Evolutionary conservation across 306 rosid species (phyloP).

Genomic region (Trichosanthes cucumerina): DNA sequence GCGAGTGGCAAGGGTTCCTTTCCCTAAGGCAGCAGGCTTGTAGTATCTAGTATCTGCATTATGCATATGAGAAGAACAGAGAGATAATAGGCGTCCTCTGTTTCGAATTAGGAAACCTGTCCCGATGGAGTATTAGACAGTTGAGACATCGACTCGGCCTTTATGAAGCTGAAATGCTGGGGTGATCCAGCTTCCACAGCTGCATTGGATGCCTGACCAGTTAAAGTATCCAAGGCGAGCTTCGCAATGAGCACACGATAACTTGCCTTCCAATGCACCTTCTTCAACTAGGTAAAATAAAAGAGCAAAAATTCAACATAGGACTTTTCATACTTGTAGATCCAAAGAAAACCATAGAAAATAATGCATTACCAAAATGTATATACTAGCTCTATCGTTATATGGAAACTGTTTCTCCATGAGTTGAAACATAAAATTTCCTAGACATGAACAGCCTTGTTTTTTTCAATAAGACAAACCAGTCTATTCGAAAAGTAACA

Average conservation of each 20-base stretch:
- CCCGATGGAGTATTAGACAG: conserved; percentile 23
- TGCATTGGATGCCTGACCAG: conserved; percentile 96
- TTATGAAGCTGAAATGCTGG: conserved; percentile 96
- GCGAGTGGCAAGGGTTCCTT: neutral
- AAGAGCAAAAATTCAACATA: conserved; percentile 15
- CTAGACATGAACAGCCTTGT: neutral
- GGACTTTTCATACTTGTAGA: neutral
- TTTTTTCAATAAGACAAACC: neutral
- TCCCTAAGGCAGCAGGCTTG: neutral
- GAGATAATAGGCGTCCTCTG: neutral
- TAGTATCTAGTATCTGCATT: neutral
- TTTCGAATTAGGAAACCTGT: neutral
- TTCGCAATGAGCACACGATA: conserved; percentile 77
- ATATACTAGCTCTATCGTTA: neutral
- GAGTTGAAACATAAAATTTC: neutral
- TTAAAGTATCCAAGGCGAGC: conserved; percentile 90
- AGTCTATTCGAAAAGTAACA: neutral
- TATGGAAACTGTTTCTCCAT: neutral
- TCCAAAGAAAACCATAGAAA: neutral
- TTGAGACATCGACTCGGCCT: conserved; percentile 69
- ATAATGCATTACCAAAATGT: neutral
- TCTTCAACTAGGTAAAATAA: conserved; percentile 65
- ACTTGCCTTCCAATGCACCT: conserved; percentile 89
- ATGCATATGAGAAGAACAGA: neutral
- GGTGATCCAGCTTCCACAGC: conserved; percentile 97